Evolutionary conservation across 148 eudicot genomes (phyloP), one percentile per base, ranked within the genome.

Genomic region (Silene conica): DNA sequence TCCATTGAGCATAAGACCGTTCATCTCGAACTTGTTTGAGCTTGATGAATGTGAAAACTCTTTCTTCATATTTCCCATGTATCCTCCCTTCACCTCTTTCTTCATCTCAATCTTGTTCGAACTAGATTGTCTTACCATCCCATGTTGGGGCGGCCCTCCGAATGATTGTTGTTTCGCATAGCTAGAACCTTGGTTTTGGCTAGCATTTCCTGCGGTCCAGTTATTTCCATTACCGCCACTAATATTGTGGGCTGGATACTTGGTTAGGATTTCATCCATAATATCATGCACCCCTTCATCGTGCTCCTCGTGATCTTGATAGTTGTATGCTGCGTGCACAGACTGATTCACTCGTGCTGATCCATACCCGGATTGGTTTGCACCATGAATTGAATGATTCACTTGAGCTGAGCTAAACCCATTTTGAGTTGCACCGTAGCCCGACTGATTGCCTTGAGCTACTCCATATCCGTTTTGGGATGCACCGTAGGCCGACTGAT

Each of bases 261-360:
- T 80, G 69, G 63, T 43, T 9, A 80, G 54, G 22, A 80, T 80
- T 13, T 80, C 82, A 59, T 75, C 82, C 79, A 80, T 57, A 8
- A 80, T 75, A 1, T 80, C 82, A 71, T 80, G 20, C n/a, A 75
- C 75, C 3, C 50, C 69, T 13, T 69, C 79, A 50, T 78, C 21
- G 6, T 70, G 76, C 1, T 64, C 75, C 14, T 31, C 19, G 0
- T 77, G 41, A 61, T 63, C 75, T 14, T 70, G 28, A 9, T 63
- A 46, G 15, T 58, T 60, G 22, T 70, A 56, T 8, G 50, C 6
- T 7, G 38, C 31, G 3, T 69, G 70, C 46, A 59, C 55, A 18
- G 65, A 56, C 34, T 74, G 62, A 48, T 54, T 52, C 8, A 12
- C n/a, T 12, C 66, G 63, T 13, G 64, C 18, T 66, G 67, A 5